A percentile compares a stretch with the other conserved stretches of the same genome.
phyloP scores from a whole-genome alignment of 495 filamentous ascomycete genomes.

The Viridothelium virens region DNA sequence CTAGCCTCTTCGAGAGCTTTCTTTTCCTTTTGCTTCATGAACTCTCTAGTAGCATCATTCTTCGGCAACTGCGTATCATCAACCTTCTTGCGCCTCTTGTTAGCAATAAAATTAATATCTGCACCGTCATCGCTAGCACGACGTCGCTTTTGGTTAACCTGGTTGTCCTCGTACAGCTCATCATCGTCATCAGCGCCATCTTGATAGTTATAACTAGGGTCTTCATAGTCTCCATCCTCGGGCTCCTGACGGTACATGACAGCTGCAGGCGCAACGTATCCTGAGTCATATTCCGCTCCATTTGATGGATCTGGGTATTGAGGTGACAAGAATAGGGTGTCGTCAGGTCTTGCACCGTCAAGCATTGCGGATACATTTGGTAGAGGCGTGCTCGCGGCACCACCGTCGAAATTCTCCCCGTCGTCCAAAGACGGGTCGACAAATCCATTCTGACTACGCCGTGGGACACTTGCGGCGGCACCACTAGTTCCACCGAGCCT shows the following conservation, averaged over 20 bases:
- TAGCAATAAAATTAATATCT: slow-evolving; percentile 1
- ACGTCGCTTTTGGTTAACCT: slow-evolving; percentile 15
- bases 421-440: slow-evolving; percentile 19
- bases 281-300: background rate
- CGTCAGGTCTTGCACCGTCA: slow-evolving; percentile 16
- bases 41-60: slow-evolving; percentile 33
- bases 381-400: slow-evolving; percentile 13
- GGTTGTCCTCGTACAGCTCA: slow-evolving; percentile 7
- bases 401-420: slow-evolving; percentile 20
- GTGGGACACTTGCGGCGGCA: background rate
- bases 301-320: slow-evolving; percentile 2
- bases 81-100: slow-evolving; percentile 21
- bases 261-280: slow-evolving; percentile 30
- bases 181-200: background rate
- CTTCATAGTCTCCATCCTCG: slow-evolving; percentile 14
- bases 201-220: slow-evolving; percentile 20
- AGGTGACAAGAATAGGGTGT: background rate
- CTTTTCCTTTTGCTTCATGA: slow-evolving; percentile 33
- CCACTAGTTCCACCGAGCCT: slow-evolving; percentile 30
- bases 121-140: background rate
- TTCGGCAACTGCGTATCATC: slow-evolving; percentile 20
- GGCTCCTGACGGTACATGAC: slow-evolving; percentile 29
- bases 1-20: slow-evolving; percentile 36
- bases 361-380: slow-evolving; percentile 17
- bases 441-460: slow-evolving; percentile 12